Base-by-base conservation (phyloP, 2,329 filamentous ascomycete species). In the Fusarium sp. region DNA sequence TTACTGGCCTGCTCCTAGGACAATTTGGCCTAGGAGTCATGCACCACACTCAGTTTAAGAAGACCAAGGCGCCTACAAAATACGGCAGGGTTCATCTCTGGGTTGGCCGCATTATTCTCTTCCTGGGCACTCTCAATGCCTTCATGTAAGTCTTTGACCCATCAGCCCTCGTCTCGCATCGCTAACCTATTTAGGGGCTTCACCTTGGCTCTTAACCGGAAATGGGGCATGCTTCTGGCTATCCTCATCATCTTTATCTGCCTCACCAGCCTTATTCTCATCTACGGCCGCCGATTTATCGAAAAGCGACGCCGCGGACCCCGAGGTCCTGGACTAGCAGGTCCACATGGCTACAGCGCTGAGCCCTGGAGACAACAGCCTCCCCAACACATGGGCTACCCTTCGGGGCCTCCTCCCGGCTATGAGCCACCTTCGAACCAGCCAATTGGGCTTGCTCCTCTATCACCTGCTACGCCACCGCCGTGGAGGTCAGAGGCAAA, bases 1-100 rank as follows among this genome's bases (percentile, higher is more conserved):
- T 91, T 43, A 82, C 89, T 54, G 81, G 85, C 50, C 84, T 88
- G 59, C 80, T 91, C 61, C 79, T 92, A 18, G 82, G 78, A 6
- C 89, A 92, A 75, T 87, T 90, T 68, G 80, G 83, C 2, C 79
- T 92, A 16, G 90, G 90, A 31, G 83, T 88, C 71, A 73, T 90
- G 65, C 88, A 91, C 73, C 90, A 92, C 75, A 82, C 85, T 56
- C 83, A 87, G 41, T 90, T 84, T 79, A 87, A 86, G 76, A 82
- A 84, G 78, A 89, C 87, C 3, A 82, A 86, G 65, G 69, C 84
- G 24, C 81, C 87, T 1, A 89, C 88, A 29, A 84, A 85, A 73
- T 84, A 90, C 37, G 85, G 87, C 62, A 86, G 83, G 20, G 82
- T 88, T 27, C 91, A 92, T 80, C 81, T 89, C 22, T 90, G 89